These are phyloP conservation scores for Ceratocystis papillata DNA, from an alignment of 2,329 filamentous ascomycete species.

Conservation along the genomic window DNA sequence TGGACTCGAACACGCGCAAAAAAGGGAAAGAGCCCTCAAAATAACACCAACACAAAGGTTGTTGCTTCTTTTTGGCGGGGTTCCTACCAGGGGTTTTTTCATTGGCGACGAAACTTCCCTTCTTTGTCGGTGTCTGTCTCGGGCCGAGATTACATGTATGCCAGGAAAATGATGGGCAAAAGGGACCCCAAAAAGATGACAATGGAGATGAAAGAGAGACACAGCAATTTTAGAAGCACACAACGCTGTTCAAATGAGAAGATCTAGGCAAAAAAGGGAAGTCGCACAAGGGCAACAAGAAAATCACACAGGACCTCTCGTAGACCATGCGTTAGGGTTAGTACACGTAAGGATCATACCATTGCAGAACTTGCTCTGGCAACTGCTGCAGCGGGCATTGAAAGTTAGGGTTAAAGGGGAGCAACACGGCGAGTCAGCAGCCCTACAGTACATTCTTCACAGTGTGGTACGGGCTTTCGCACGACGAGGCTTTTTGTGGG, in stretches of 20 bases:
- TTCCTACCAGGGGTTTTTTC: background rate
- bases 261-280: background rate
- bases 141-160: constrained; percentile 2
- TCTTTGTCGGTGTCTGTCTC: constrained; percentile 3
- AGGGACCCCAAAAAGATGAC: background rate
- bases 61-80: constrained; percentile 1
- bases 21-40: background rate
- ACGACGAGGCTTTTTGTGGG: background rate
- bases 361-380: background rate
- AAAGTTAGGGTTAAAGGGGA: background rate
- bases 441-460: background rate
- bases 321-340: no score
- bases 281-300: background rate
- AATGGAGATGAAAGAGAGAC: constrained; percentile 5
- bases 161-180: background rate
- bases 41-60: background rate
- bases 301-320: background rate
- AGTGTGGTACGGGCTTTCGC: background rate
- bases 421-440: background rate
- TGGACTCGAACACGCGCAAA: background rate
- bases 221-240: background rate
- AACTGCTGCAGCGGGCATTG: background rate
- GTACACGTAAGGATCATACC: background rate
- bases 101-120: background rate
- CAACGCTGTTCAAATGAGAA: background rate